These are phyloP conservation scores for Huntiella bhutanensis DNA, from an alignment of 2,329 filamentous ascomycete species.

Conservation along the genomic window DNA sequence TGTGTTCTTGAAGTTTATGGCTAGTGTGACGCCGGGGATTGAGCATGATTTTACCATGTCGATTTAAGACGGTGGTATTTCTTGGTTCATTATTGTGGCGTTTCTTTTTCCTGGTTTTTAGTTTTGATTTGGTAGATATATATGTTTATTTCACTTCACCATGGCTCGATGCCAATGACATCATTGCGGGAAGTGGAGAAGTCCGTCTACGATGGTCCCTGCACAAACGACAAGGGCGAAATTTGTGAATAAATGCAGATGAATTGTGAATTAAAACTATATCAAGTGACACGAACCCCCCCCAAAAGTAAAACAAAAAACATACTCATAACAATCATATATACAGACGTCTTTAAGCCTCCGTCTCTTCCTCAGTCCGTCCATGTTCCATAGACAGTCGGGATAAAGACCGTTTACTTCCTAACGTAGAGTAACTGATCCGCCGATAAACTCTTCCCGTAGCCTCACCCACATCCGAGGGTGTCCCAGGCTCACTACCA, in stretches of 20 bases:
- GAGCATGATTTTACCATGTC: slow-evolving; percentile 98
- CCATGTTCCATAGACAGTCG: slow-evolving; percentile 5
- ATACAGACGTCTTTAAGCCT: slow-evolving; percentile 2
- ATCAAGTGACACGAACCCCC: too few relatives aligned
- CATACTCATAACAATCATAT: slow-evolving; percentile 1
- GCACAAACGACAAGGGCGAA: background rate
- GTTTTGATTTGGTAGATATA: background rate
- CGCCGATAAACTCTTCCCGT: background rate
- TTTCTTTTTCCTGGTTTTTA: background rate
- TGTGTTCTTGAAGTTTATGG: slow-evolving; percentile 74
- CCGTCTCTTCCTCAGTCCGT: background rate
- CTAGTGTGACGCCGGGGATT: slow-evolving; percentile 86
- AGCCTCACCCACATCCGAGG: slow-evolving; percentile 19
- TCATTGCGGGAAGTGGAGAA: too few relatives aligned
- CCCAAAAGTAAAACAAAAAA: background rate
- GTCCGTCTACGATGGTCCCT: background rate
- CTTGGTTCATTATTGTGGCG: background rate
- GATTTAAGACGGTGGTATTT: slow-evolving; percentile 32
- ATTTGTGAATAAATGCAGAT: background rate
- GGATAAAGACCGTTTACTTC: slow-evolving; percentile 6
- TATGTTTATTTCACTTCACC: background rate
- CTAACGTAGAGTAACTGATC: slow-evolving; percentile 1
- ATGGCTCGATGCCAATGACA: too few relatives aligned
- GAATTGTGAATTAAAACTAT: background rate
- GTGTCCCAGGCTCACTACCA: slow-evolving; percentile 35